These are phyloP conservation scores for Naganishia vishniacii DNA, from an alignment of 768 basidiomycete species.

Conservation along the genomic window DNA sequence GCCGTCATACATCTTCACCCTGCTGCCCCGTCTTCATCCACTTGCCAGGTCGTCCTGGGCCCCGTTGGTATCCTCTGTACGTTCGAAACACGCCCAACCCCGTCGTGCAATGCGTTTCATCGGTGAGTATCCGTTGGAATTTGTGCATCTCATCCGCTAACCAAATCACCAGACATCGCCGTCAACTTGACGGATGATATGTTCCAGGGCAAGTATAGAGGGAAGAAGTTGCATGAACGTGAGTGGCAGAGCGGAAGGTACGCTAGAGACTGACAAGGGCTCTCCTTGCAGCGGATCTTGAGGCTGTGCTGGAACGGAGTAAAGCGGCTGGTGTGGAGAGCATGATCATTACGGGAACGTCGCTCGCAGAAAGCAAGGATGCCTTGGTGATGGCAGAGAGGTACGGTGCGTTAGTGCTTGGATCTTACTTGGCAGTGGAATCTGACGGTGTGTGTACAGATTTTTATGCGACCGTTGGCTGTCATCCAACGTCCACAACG, in stretches of 20 bases:
- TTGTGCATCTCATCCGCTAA: not conserved
- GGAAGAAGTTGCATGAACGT: slow-evolving; percentile 50
- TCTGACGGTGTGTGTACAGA: slow-evolving; percentile 46
- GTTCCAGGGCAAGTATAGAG: slow-evolving; percentile 50
- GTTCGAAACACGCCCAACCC: not conserved
- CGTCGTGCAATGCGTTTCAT: slow-evolving; percentile 6
- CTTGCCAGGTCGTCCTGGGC: too few relatives aligned
- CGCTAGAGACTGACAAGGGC: too few relatives aligned
- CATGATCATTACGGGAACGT: slow-evolving; percentile 73
- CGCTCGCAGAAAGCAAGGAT: slow-evolving; percentile 59
- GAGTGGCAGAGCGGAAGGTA: not conserved
- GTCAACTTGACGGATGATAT: slow-evolving; percentile 52
- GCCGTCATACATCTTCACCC: too few relatives aligned
- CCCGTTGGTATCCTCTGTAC: not conserved
- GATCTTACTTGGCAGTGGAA: not conserved
- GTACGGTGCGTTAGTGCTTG: slow-evolving; percentile 50
- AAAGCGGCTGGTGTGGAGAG: slow-evolving; percentile 59
- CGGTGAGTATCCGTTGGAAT: not conserved
- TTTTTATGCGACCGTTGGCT: slow-evolving; percentile 68
- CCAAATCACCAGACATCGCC: slow-evolving; percentile 47
- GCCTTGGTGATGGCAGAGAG: slow-evolving; percentile 61
- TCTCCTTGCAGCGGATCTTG: slow-evolving; percentile 59
- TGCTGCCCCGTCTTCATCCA: too few relatives aligned
- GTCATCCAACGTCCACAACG: slow-evolving; percentile 68
- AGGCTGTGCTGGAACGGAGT: slow-evolving; percentile 58